Base-by-base conservation (phyloP, 176 grass and related monocot genomes). In the Alloteropsis semialata region DNA sequence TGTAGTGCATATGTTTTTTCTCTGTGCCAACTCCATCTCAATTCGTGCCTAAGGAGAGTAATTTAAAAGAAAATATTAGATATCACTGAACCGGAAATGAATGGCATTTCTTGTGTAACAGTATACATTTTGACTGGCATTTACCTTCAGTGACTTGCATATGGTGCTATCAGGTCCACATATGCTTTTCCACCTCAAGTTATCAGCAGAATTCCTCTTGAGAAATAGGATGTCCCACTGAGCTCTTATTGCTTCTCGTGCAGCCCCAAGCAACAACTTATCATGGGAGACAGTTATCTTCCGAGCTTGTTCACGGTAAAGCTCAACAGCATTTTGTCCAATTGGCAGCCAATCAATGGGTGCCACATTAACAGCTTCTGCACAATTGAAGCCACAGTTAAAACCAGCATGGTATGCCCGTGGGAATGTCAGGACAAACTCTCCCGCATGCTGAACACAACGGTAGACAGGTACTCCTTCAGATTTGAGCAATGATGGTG, bases 341-440 rank as follows among this genome's bases (percentile, higher is more conserved):
- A 91, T 65, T 44, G 91, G 96, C 80, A 98, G 64, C 96, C 96
- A 98, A 90, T 98, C 96, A 90, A 98, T 81, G 38, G 96, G 96
- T 51, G 92, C 96, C 49, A 95, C 92, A 82, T 95, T 95, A 67
- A 98, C 96, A 82, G 96, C 96, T 86, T 98, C 96, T 68, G 92
- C 92, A 91, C 96, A 98, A 73, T 98, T 98, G 88, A 95, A 98
- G 19, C 96, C 96, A 82, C 88, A 93, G 71, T 93, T 98, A 78
- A 98, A 98, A 74, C 96, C 96, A 38, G 96, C 84, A 86, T 98
- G 96, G 83, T 98, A 95, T 18, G 91, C 91, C 64, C 93, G 65
- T 33, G 96, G 96, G 72, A 98, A 95, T 82, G 96, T 98, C 54
- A 98, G 82, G 58, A 98, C 89, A 86, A 98, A 98, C 84, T 98